A percentile compares a stretch with the other conserved stretches of the same genome.
Evolutionary conservation across 768 basidiomycete genomes (phyloP).

Genomic region (Panellus pusillus): DNA sequence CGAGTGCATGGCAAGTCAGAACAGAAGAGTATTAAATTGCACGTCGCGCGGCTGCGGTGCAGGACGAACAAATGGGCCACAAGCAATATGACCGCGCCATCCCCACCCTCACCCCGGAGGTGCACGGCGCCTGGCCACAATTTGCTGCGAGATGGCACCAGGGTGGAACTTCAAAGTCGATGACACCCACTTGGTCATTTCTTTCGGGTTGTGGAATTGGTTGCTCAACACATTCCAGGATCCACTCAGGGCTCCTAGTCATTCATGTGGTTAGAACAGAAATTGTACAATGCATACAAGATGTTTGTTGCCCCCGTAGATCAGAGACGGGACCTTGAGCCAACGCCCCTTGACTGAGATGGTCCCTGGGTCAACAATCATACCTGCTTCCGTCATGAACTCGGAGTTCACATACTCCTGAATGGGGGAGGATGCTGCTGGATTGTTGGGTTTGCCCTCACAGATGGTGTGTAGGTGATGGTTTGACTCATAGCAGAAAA

Average conservation of each 20-base stretch:
- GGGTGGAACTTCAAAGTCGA: conserved; percentile 23
- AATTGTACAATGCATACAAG: conserved; percentile 28
- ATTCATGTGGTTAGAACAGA: conserved; percentile 1
- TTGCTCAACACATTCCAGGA: conserved; percentile 21
- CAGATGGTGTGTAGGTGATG: conserved; percentile 28
- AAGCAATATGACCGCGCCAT: too few species aligned
- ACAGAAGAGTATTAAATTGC: not conserved
- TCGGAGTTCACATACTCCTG: conserved; percentile 11
- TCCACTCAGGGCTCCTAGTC: conserved; percentile 12
- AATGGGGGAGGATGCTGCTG: conserved; percentile 9
- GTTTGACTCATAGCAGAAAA: conserved; percentile 36
- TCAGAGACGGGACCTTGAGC: conserved; percentile 5
- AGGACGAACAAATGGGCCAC: too few species aligned
- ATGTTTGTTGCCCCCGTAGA: not conserved
- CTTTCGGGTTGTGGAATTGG: not conserved
- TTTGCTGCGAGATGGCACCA: not conserved
- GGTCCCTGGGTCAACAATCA: conserved; percentile 14
- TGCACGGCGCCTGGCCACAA: too few species aligned
- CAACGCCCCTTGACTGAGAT: conserved; percentile 10
- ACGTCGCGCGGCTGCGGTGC: too few species aligned
- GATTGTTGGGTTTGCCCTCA: not conserved
- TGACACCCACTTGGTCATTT: conserved; percentile 11
- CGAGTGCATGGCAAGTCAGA: conserved; percentile 16
- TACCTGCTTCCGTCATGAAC: conserved; percentile 28
- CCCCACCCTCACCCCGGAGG: too few species aligned